Evolutionary conservation across 176 grass and related monocot genomes (phyloP), one percentile per base, ranked within the genome.

Genomic region (Thinopyrum elongatum): DNA sequence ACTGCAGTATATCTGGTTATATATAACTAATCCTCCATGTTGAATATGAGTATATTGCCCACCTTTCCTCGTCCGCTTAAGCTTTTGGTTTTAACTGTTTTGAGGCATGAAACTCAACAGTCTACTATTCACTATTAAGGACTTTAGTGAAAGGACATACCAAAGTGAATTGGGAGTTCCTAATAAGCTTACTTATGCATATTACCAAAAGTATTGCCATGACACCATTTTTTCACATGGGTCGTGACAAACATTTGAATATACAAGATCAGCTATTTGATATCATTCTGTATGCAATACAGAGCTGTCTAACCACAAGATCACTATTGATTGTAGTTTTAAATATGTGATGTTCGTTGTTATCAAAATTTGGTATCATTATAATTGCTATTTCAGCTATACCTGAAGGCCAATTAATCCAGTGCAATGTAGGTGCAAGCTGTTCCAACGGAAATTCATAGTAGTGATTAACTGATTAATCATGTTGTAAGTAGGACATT

Each of bases 381-480:
- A 58, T 14, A 13, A 62, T 69, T 53, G 72, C 49, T 62, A 77
- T 30, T 19, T 77, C 61, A 71, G 63, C 23, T 39, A 41, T 74
- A 77, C 49, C 6, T 13, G 44, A 11, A 70, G 36, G 5, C 64
- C n/a, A 68, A 30, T 9, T 21, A 82, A 79, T 41, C 17, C 27
- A 81, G 30, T 21, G 51, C 17, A 81, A 51, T 76, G 13, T 59
- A 74, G 10, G 35, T 70, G 15, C 21, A 81, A 69, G 58, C 27
- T 73, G 10, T 74, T 75, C 31, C 44, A 68, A 67, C 16, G 21
- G 42, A 88, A 77, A 66, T 15, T 41, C 22, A 38, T 61, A 21
- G 15, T 44, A 61, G 53, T 31, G 74, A 61, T 57, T 84, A 67
- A 69, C 41, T 31, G 66, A 61, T 57, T 84, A 67, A 69, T 44